Evolutionary conservation across 768 basidiomycete species (phyloP).

Genomic region (Mycena kentingensis): DNA sequence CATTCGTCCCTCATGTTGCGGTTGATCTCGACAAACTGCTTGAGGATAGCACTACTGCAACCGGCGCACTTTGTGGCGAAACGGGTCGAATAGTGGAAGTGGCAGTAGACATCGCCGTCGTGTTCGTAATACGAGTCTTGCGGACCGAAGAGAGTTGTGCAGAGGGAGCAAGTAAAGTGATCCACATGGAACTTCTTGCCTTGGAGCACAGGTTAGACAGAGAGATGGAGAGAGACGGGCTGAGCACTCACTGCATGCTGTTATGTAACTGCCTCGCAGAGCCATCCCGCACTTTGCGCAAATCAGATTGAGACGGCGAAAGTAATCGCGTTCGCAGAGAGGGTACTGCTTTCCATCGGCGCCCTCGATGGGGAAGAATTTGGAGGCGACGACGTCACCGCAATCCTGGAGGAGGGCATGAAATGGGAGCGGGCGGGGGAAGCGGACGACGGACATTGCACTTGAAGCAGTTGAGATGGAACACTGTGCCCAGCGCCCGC

Average conservation of each 20-base stretch:
- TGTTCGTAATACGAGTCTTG: slow-evolving; percentile 99
- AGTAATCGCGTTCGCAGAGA: slow-evolving; percentile 98
- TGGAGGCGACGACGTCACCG: slow-evolving; percentile 92
- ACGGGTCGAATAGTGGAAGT: slow-evolving; percentile 98
- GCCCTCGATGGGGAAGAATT: slow-evolving; percentile 98
- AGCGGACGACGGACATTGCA: slow-evolving; percentile 72
- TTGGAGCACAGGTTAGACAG: slow-evolving; percentile 35
- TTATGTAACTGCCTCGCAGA: slow-evolving; percentile 96
- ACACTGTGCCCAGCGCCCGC: slow-evolving; percentile 89
- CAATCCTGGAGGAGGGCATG: slow-evolving; percentile 93
- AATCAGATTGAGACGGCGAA: slow-evolving; percentile 91
- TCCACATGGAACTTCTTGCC: slow-evolving; percentile 99
- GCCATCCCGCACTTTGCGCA: slow-evolving; percentile 96
- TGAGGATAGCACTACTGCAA: slow-evolving; percentile 94
- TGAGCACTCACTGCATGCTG: slow-evolving; percentile 80
- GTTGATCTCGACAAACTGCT: slow-evolving; percentile 99
- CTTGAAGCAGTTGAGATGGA: slow-evolving; percentile 95
- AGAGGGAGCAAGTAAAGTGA: slow-evolving; percentile 98
- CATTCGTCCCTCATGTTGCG: slow-evolving; percentile 98
- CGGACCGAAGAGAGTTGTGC: slow-evolving; percentile 93
- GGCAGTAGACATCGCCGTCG: slow-evolving; percentile 96
- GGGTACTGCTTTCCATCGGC: slow-evolving; percentile 86
- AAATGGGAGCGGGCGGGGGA: slow-evolving; percentile 12
- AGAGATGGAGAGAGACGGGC: slow-evolving; percentile 4
- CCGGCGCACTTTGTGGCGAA: slow-evolving; percentile 99